Evolutionary conservation across 768 basidiomycete genomes (phyloP).

Genomic region (Mycena amicta): DNA sequence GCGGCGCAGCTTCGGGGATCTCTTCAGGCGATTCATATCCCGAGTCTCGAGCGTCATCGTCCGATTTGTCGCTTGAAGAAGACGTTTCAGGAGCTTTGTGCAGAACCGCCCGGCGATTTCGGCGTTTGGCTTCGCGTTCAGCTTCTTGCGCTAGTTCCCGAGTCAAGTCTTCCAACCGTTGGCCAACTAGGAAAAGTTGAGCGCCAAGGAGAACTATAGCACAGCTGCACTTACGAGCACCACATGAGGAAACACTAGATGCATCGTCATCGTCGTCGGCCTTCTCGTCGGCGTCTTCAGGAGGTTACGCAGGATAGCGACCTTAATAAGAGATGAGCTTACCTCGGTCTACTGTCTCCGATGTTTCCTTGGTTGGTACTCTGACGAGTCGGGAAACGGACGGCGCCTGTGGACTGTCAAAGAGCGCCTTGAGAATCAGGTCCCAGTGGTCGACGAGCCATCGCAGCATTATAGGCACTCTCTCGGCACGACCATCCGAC

Average conservation of each 20-base stretch:
- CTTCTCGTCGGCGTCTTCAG: background rate
- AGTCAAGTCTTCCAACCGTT: conserved; percentile 29
- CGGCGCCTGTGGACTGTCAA: conserved; percentile 4
- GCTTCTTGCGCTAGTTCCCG: conserved; percentile 20
- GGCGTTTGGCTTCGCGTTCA: conserved; percentile 6
- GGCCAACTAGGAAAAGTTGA: conserved; percentile 23
- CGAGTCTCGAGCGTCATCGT: conserved; percentile 15
- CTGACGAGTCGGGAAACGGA: background rate
- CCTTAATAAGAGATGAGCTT: no score
- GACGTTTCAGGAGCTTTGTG: background rate
- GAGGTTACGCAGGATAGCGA: no score
- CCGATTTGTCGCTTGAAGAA: conserved; percentile 8
- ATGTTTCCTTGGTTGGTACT: background rate
- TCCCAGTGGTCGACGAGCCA: conserved; percentile 41
- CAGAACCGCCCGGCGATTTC: conserved; percentile 2
- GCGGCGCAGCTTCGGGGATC: conserved; percentile 3
- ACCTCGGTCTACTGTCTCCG: no score
- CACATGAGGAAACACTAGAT: conserved; percentile 22
- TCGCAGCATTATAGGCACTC: conserved; percentile 32
- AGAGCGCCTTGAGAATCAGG: conserved; percentile 34
- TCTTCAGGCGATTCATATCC: conserved; percentile 18
- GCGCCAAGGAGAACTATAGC: background rate
- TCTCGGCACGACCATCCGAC: conserved; percentile 18
- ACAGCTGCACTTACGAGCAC: conserved; percentile 16
- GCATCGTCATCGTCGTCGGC: conserved; percentile 10